Conservation (phyloP, 2,329 filamentous ascomycete species). For the Blastomyces parvus region DNA sequence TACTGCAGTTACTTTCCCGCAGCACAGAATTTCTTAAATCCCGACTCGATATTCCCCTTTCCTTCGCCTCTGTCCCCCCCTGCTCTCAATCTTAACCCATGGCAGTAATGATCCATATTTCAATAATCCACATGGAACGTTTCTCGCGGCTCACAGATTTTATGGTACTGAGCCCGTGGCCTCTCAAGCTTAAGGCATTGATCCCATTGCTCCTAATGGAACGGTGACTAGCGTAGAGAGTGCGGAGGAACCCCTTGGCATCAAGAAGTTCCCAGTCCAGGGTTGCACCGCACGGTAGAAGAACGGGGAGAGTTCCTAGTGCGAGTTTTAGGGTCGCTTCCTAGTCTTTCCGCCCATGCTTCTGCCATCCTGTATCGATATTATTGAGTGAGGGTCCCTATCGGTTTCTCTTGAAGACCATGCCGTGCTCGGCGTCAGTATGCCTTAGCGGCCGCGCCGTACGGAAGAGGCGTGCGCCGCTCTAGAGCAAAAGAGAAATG, state of each 20-base stretch:
- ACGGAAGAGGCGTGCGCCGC: background rate
- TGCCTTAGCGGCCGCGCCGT: background rate
- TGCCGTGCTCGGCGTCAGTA: background rate
- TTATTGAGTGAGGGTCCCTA: background rate
- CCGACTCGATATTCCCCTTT: background rate
- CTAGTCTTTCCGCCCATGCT: background rate
- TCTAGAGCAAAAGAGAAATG: background rate
- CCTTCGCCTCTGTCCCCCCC: background rate
- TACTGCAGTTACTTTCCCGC: background rate
- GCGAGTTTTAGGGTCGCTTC: background rate
- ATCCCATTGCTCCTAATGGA: background rate
- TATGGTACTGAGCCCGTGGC: background rate
- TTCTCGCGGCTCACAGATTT: background rate
- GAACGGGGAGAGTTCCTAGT: background rate
- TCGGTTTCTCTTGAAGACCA: background rate
- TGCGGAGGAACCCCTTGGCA: background rate
- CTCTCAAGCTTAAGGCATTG: background rate
- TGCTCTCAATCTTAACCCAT: background rate
- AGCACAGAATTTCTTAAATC: background rate
- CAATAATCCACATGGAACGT: background rate
- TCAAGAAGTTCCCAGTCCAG: background rate
- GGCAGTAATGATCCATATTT: background rate
- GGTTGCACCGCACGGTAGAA: background rate
- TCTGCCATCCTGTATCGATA: background rate
- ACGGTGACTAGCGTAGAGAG: background rate